Percentiles rank a stretch among this genome's conserved stretches.
phyloP scores from a whole-genome alignment of 257 asterid genomes.

The Buddleja alternifolia region DNA sequence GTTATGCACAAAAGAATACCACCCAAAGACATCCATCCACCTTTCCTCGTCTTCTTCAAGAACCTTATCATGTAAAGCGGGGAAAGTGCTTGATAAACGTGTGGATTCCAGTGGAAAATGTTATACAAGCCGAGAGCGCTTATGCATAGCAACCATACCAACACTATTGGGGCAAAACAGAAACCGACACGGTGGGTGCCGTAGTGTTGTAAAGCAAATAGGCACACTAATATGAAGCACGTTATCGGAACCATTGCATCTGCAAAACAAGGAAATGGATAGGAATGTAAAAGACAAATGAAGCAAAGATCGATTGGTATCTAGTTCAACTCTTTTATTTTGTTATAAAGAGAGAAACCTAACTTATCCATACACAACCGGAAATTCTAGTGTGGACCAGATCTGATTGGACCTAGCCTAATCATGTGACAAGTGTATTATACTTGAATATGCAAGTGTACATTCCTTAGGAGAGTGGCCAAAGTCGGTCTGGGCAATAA shows the following conservation, averaged over 20 bases:
- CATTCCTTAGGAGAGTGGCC: too few species aligned
- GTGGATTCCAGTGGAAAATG: conserved; percentile 82
- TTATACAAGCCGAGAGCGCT: conserved; percentile 86
- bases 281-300: conserved; percentile 11
- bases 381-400: too few species aligned
- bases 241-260: conserved; percentile 95
- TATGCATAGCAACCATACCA: conserved; percentile 83
- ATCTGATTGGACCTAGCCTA: too few species aligned
- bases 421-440: too few species aligned
- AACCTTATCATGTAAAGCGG: conserved; percentile 84
- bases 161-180: conserved; percentile 82
- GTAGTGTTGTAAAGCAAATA: conserved; percentile 92
- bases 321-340: background rate
- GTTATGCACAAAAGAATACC: conserved; percentile 96
- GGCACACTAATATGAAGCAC: conserved; percentile 92
- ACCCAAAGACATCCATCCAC: conserved; percentile 99
- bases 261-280: conserved; percentile 45
- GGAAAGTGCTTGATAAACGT: conserved; percentile 86
- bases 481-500: too few species aligned
- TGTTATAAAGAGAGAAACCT: too few species aligned
- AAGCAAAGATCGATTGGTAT: background rate
- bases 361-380: too few species aligned
- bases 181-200: conserved; percentile 93
- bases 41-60: conserved; percentile 87
- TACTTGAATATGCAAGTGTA: too few species aligned